These are phyloP conservation scores for Xylaria castorea DNA, from an alignment of 495 filamentous ascomycete genomes.

Conservation along the genomic window DNA sequence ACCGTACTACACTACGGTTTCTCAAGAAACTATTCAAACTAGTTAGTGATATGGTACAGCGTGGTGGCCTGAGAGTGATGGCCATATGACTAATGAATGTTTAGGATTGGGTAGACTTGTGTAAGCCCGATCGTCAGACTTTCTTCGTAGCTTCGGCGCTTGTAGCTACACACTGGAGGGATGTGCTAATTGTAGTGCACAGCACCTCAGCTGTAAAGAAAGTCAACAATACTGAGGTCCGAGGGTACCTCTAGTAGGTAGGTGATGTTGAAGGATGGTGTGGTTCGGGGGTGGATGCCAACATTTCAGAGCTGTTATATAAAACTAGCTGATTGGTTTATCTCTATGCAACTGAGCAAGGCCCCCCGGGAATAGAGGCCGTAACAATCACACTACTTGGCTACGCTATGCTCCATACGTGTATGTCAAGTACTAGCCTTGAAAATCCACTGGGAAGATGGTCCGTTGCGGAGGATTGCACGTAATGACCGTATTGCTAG, in stretches of 20 bases:
- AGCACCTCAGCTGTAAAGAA: constrained; percentile 8
- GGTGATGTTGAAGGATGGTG: constrained; percentile 11
- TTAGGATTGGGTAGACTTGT: background rate
- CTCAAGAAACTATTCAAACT: background rate
- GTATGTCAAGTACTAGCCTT: constrained; percentile 5
- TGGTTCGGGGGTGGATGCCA: constrained; percentile 20
- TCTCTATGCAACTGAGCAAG: background rate
- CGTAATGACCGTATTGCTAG: background rate
- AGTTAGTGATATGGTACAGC: background rate
- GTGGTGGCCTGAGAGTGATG: background rate
- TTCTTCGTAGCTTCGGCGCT: constrained; percentile 1
- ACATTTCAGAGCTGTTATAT: constrained; percentile 6
- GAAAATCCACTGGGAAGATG: constrained; percentile 6
- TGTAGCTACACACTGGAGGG: background rate
- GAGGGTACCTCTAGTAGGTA: constrained; percentile 3
- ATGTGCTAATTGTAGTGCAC: background rate
- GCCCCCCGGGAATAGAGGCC: background rate
- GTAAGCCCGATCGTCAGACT: background rate
- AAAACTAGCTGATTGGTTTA: background rate
- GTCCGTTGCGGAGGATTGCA: constrained; percentile 14
- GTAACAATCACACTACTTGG: constrained; percentile 9
- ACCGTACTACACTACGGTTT: background rate
- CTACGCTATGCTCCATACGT: constrained; percentile 3
- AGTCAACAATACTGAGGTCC: background rate
- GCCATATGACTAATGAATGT: background rate